phyloP scores from a whole-genome alignment of 2,329 filamentous ascomycete species.

The Fusarium transvaalense region DNA sequence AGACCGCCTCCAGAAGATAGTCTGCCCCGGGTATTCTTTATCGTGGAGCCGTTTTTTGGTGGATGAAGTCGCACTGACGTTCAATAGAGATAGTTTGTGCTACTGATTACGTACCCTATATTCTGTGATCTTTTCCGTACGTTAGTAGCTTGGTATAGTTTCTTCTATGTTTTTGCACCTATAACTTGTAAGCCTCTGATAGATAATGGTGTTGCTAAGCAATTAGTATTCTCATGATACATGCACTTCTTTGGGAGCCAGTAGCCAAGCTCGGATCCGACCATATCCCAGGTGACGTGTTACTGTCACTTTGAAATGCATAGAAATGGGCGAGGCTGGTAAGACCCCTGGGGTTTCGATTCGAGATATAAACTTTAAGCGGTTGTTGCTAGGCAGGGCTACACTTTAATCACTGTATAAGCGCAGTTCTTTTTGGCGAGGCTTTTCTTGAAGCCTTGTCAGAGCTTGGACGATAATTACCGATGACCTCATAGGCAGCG shows the following conservation, averaged over 20 bases:
- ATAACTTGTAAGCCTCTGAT: slow-evolving; percentile 20
- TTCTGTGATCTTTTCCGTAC: slow-evolving; percentile 24
- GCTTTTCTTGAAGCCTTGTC: slow-evolving; percentile 3
- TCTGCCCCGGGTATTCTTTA: not conserved
- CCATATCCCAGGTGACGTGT: slow-evolving; percentile 1
- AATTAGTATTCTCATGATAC: not conserved
- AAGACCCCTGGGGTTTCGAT: not conserved
- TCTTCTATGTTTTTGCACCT: slow-evolving; percentile 7
- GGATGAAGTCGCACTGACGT: slow-evolving; percentile 13
- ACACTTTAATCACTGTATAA: not conserved
- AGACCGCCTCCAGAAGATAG: slow-evolving; percentile 13
- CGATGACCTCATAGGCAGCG: slow-evolving; percentile 47
- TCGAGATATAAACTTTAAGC: not conserved
- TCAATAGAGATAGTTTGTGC: slow-evolving; percentile 19
- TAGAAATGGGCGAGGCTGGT: not conserved
- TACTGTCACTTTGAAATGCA: not conserved
- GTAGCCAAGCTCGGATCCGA: slow-evolving; percentile 11
- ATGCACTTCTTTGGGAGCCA: not conserved
- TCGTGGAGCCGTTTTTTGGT: slow-evolving; percentile 9
- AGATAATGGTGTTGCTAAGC: not conserved
- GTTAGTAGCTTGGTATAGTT: slow-evolving; percentile 30
- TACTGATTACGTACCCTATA: slow-evolving; percentile 41
- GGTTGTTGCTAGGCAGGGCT: slow-evolving; percentile 4
- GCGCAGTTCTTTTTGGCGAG: slow-evolving; percentile 8
- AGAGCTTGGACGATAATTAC: slow-evolving; percentile 2